These are phyloP conservation scores for Passiflora organensis DNA, from an alignment of 345 rosid species.

Conservation along the genomic window DNA sequence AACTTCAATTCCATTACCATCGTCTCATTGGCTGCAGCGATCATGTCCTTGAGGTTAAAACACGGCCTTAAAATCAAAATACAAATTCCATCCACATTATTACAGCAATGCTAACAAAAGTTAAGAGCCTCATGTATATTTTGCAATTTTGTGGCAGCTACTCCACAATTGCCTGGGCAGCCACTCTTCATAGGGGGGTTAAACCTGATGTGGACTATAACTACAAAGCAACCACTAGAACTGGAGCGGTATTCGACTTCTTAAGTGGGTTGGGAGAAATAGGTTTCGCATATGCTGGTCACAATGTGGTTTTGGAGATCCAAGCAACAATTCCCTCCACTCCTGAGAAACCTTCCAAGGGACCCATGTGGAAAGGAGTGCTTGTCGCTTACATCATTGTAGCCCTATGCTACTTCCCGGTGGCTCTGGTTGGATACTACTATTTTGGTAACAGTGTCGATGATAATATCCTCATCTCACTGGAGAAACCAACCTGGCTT, in stretches of 20 bases:
- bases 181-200: constrained; percentile 39
- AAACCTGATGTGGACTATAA: constrained; percentile 50
- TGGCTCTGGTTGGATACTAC: constrained; percentile 58
- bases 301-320: constrained; percentile 79
- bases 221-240: constrained; percentile 32
- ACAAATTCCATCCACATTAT: too few relatives aligned
- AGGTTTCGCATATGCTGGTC: constrained; percentile 82
- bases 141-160: constrained; percentile 40
- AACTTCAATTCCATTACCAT: constrained; percentile 62
- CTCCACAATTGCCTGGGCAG: constrained; percentile 67
- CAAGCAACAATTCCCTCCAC: constrained; percentile 90
- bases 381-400: constrained; percentile 59
- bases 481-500: constrained; percentile 65
- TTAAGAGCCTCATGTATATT: background rate
- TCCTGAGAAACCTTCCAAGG: constrained; percentile 74
- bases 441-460: constrained; percentile 52
- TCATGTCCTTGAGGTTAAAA: constrained; percentile 67
- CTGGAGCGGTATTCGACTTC: constrained; percentile 45
- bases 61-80: background rate
- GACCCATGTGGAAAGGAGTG: constrained; percentile 84
- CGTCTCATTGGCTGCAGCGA: constrained; percentile 69
- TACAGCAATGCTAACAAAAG: background rate
- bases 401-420: constrained; percentile 80
- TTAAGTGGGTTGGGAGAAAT: constrained; percentile 72
- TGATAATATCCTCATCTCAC: constrained; percentile 61